A percentile compares a stretch with the other conserved stretches of the same genome.
These are phyloP conservation scores for Tetraselmis chui DNA, from an alignment of 139 green algal species.

Conservation along the genomic window DNA sequence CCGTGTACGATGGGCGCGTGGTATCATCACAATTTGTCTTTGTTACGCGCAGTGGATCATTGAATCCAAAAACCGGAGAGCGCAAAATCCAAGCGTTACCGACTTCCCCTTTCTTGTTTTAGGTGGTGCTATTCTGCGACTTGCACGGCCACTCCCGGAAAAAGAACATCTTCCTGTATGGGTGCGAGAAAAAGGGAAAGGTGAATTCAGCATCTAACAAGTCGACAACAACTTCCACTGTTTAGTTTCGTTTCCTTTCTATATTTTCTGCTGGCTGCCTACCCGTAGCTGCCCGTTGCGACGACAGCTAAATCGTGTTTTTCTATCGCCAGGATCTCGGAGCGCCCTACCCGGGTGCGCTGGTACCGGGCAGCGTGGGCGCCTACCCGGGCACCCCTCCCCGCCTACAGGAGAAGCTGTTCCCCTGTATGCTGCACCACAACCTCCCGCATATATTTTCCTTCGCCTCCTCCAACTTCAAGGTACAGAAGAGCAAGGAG, in stretches of 20 bases:
- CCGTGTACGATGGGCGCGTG: neutral
- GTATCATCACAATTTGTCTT: neutral
- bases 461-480: constrained; percentile 44
- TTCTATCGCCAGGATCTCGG: constrained; percentile 1
- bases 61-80: neutral
- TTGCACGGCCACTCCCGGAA: constrained; percentile 74
- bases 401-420: constrained; percentile 34
- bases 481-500: constrained; percentile 59
- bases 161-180: constrained; percentile 62
- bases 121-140: constrained; percentile 62
- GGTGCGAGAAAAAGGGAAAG: constrained; percentile 44
- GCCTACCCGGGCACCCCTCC: neutral
- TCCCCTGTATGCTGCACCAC: constrained; percentile 50
- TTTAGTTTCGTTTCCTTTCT: too few relatives aligned
- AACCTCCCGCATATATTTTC: constrained; percentile 52
- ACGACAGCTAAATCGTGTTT: neutral
- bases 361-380: constrained; percentile 1
- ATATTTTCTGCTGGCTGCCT: too few relatives aligned
- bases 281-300: too few relatives aligned
- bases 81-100: neutral
- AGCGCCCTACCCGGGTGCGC: constrained; percentile 7
- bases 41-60: neutral
- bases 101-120: neutral
- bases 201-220: neutral
- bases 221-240: too few relatives aligned